A percentile compares a stretch with the other conserved stretches of the same genome.
These are phyloP conservation scores for Erythrophleum ivorense DNA, from an alignment of 331 rosid species.

Conservation along the genomic window DNA sequence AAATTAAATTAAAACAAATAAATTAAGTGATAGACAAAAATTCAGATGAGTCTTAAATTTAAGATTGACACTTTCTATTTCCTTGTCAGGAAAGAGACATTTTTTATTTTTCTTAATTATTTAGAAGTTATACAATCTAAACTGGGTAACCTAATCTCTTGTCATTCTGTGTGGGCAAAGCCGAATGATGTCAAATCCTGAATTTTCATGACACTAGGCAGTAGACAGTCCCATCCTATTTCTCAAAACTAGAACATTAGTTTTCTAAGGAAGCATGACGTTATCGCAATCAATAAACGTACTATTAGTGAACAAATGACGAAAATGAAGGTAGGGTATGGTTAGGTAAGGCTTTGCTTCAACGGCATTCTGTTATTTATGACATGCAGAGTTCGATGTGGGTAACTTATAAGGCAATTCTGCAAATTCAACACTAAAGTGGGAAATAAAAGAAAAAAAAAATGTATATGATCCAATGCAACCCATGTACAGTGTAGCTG, in stretches of 20 bases:
- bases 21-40: neutral
- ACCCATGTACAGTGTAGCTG: slow-evolving; percentile 23
- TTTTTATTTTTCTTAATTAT: neutral
- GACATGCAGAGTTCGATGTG: slow-evolving; percentile 41
- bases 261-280: slow-evolving; percentile 18
- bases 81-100: slow-evolving; percentile 2
- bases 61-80: slow-evolving; percentile 23
- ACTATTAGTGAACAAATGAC: slow-evolving; percentile 15
- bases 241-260: slow-evolving; percentile 25
- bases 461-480: slow-evolving; percentile 12
- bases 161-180: slow-evolving; percentile 9
- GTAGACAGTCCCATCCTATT: slow-evolving; percentile 35
- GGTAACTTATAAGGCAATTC: slow-evolving; percentile 31
- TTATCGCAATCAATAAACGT: slow-evolving; percentile 25
- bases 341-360: slow-evolving; percentile 57
- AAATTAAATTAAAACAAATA: neutral
- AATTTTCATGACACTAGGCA: slow-evolving; percentile 3
- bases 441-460: neutral
- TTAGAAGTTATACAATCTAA: neutral
- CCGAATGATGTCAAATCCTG: slow-evolving; percentile 27
- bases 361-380: slow-evolving; percentile 57
- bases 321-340: slow-evolving; percentile 18
- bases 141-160: slow-evolving; percentile 1
- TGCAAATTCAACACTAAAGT: slow-evolving; percentile 6
- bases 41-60: neutral